Percentiles rank a stretch among this genome's conserved stretches.
Evolutionary conservation across 768 basidiomycete species (phyloP).

Genomic region (Collybiopsis luxurians): DNA sequence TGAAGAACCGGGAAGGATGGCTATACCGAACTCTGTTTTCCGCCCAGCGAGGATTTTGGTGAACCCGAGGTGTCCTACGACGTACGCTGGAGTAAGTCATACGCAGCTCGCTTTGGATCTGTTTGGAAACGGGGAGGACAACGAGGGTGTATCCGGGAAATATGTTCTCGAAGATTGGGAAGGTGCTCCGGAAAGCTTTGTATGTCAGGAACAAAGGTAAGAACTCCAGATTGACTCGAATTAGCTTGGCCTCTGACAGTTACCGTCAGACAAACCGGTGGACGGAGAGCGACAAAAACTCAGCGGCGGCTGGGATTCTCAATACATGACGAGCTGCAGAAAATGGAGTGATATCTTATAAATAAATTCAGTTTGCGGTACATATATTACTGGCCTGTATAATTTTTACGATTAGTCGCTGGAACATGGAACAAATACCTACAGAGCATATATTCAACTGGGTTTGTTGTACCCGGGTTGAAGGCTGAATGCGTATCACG

Average conservation of each 20-base stretch:
- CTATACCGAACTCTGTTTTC: conserved; percentile 87
- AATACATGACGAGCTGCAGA: conserved; percentile 67
- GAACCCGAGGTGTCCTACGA: conserved; percentile 95
- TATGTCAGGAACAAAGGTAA: conserved; percentile 93
- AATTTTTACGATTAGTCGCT: neutral
- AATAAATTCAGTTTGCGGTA: neutral
- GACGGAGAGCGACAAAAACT: conserved; percentile 86
- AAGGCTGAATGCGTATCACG: too few species aligned
- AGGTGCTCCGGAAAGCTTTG: conserved; percentile 94
- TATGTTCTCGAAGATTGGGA: conserved; percentile 95
- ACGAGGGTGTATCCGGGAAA: conserved; percentile 48
- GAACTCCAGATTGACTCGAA: conserved; percentile 15
- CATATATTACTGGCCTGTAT: conserved; percentile 5
- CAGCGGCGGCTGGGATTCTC: conserved; percentile 83
- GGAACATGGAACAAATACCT: too few species aligned
- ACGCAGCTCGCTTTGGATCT: conserved; percentile 93
- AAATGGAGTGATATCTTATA: conserved; percentile 2
- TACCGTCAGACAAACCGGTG: conserved; percentile 69
- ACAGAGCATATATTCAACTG: too few species aligned
- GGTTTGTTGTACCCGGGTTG: too few species aligned
- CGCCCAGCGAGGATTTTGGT: conserved; percentile 88
- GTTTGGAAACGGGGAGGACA: conserved; percentile 80
- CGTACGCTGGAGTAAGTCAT: conserved; percentile 96
- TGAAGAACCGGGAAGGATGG: conserved; percentile 32
- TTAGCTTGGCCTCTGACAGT: conserved; percentile 1